These are phyloP conservation scores for Decorospora gaudefroyi DNA, from an alignment of 2,329 filamentous ascomycete species.

Conservation along the genomic window DNA sequence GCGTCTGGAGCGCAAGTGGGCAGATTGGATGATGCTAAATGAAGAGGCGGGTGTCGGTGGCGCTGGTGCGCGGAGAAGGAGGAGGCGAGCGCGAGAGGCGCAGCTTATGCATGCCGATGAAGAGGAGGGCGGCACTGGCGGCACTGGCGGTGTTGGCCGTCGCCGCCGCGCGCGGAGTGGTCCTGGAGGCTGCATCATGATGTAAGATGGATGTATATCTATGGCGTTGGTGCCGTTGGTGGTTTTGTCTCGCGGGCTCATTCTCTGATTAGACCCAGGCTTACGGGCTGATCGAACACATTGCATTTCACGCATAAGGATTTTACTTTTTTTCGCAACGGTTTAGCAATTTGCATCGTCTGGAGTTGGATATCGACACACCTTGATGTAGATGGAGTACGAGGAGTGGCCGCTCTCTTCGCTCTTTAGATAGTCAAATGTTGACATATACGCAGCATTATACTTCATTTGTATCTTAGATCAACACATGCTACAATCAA, in stretches of 20 bases:
- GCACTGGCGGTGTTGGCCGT: constrained; percentile 48
- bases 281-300: not conserved
- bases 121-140: constrained; percentile 62
- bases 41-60: constrained; percentile 78
- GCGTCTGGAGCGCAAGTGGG: constrained; percentile 88
- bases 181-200: constrained; percentile 53
- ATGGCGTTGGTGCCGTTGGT: not conserved
- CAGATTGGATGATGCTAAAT: constrained; percentile 88
- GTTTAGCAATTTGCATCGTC: constrained; percentile 6
- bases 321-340: not conserved
- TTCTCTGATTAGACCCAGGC: no score
- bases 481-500: no score
- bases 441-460: not conserved
- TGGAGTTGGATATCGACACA: constrained; percentile 10
- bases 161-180: constrained; percentile 55
- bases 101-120: constrained; percentile 80
- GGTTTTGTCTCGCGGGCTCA: no score
- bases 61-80: constrained; percentile 66
- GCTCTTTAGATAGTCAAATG: not conserved
- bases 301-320: no score
- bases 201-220: constrained; percentile 45
- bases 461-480: not conserved
- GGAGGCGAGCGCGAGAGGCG: constrained; percentile 79
- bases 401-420: constrained; percentile 4
- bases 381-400: constrained; percentile 5